A percentile compares a stretch with the other conserved stretches of the same genome.
Evolutionary conservation across 139 green algal species (phyloP).

Genomic region (Pseudopediastrum boryanum): DNA sequence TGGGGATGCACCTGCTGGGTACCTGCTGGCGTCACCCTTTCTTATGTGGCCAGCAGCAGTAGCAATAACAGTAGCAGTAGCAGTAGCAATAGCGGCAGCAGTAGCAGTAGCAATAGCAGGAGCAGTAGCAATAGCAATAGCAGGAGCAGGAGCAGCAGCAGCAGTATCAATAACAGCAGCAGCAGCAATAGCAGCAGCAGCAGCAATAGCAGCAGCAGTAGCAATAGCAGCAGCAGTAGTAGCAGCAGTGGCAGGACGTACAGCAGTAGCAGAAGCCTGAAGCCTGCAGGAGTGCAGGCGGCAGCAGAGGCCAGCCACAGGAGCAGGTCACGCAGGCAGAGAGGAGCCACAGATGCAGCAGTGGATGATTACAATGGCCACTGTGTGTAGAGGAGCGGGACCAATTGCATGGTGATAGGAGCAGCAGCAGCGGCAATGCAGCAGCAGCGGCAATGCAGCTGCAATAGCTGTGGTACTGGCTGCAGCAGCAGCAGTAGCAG

Average conservation of each 20-base stretch:
- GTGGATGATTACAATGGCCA: no score
- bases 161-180: neutral
- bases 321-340: no score
- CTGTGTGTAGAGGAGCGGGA: neutral
- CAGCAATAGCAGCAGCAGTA: no score
- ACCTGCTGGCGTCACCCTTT: no score
- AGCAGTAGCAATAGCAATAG: neutral
- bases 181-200: constrained; percentile 2
- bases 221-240: no score
- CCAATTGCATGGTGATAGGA: neutral
- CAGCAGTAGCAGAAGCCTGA: neutral
- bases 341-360: no score
- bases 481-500: neutral
- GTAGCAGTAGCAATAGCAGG: no score
- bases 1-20: no score
- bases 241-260: no score
- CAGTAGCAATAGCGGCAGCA: neutral
- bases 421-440: neutral
- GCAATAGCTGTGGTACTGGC: neutral
- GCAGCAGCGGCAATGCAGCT: no score
- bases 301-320: no score
- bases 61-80: neutral
- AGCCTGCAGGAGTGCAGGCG: neutral
- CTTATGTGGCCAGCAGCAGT: no score
- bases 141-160: neutral